Conservation (phyloP, 2,329 filamentous ascomycete species). For the Nemania bipapillata region DNA sequence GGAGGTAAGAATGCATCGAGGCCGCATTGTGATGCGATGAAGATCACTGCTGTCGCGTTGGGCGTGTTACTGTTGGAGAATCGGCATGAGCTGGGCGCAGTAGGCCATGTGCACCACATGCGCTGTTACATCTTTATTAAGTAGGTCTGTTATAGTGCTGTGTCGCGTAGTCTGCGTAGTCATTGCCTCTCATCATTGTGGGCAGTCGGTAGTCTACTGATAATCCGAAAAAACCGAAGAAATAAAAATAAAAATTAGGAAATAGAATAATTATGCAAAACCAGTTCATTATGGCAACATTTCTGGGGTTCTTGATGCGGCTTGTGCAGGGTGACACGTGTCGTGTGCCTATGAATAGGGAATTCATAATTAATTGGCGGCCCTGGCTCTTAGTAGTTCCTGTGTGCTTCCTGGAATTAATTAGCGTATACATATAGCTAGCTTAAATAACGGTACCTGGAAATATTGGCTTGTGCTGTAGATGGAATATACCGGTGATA, state of each 20-base stretch:
- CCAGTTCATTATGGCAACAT: neutral
- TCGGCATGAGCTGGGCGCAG: neutral
- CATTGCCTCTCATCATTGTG: neutral
- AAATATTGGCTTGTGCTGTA: too few relatives aligned
- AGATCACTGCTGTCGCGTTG: neutral
- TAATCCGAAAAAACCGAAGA: neutral
- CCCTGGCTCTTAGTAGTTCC: neutral
- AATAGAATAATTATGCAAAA: neutral
- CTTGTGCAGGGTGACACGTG: neutral
- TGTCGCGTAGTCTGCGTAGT: neutral
- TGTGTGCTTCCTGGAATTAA: neutral
- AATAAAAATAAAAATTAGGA: too few relatives aligned
- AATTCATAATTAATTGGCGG: too few relatives aligned
- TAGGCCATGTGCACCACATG: neutral
- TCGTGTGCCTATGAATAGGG: too few relatives aligned
- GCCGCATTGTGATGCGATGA: neutral
- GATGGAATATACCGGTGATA: too few relatives aligned
- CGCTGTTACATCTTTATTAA: neutral
- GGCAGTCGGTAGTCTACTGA: neutral
- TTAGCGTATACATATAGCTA: neutral
- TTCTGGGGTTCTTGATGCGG: neutral
- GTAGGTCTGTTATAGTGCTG: neutral
- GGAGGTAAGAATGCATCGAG: neutral
- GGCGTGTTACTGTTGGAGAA: neutral
- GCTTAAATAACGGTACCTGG: neutral